These are phyloP conservation scores for Cladobotryum mycophilum DNA, from an alignment of 2,329 filamentous ascomycete genomes.

Conservation along the genomic window DNA sequence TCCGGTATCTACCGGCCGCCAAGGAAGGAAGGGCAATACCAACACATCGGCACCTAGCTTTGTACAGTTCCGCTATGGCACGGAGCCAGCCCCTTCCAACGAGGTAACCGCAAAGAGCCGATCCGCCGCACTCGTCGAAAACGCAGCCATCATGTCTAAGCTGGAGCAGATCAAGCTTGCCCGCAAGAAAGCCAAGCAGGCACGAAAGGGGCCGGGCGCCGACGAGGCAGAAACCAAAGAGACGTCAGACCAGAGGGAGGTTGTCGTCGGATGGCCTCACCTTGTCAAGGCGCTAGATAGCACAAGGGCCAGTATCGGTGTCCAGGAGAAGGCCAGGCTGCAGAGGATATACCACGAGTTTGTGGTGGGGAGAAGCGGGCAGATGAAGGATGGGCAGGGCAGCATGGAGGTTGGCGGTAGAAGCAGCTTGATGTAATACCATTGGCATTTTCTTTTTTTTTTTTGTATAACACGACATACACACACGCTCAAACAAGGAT, in stretches of 20 bases:
- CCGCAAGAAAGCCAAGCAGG: slow-evolving; percentile 43
- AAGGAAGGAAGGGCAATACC: slow-evolving; percentile 30
- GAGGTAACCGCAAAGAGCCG: slow-evolving; percentile 41
- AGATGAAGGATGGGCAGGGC: slow-evolving; percentile 90
- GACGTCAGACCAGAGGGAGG: slow-evolving; percentile 51
- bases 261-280: slow-evolving; percentile 79
- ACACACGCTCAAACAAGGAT: neutral
- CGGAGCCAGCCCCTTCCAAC: slow-evolving; percentile 41
- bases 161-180: slow-evolving; percentile 71
- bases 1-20: slow-evolving; percentile 31
- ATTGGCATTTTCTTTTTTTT: neutral
- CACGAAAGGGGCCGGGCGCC: slow-evolving; percentile 22
- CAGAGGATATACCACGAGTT: slow-evolving; percentile 87
- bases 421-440: slow-evolving; percentile 77
- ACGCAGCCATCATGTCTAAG: slow-evolving; percentile 73
- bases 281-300: slow-evolving; percentile 68
- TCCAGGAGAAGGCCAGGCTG: slow-evolving; percentile 67
- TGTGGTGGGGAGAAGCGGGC: slow-evolving; percentile 83
- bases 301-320: slow-evolving; percentile 77
- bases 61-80: slow-evolving; percentile 78
- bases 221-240: slow-evolving; percentile 22
- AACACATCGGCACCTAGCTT: slow-evolving; percentile 47
- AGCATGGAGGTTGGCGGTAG: slow-evolving; percentile 87
- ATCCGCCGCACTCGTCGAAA: slow-evolving; percentile 60
- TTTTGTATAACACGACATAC: neutral